Conservation (phyloP, 2,329 filamentous ascomycete species). For the Clarireedia hainanense region DNA sequence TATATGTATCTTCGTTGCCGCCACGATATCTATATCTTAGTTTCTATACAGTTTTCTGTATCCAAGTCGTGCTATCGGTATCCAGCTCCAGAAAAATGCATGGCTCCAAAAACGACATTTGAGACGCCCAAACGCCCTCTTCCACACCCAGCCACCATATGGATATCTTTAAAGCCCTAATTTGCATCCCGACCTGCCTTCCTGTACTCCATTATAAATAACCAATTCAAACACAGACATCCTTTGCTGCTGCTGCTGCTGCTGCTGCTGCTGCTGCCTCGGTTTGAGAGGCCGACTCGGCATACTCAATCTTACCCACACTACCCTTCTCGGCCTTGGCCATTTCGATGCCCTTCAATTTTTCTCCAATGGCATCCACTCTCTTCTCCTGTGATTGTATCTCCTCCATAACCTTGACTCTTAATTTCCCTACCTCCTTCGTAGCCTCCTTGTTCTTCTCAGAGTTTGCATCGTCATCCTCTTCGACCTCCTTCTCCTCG, state of each 20-base stretch:
- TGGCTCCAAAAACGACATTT: too few relatives aligned
- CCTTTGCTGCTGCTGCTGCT: background rate
- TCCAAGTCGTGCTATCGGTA: too few relatives aligned
- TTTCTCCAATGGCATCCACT: background rate
- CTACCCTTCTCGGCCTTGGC: background rate
- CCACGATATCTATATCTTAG: too few relatives aligned
- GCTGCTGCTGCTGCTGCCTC: background rate
- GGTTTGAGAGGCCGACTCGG: background rate
- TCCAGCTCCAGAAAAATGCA: too few relatives aligned
- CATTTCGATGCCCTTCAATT: background rate
- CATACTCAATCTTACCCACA: background rate
- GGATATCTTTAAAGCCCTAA: too few relatives aligned
- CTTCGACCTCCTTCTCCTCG: slow-evolving; percentile 1
- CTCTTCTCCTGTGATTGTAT: background rate
- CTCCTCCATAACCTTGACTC: background rate
- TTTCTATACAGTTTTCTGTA: too few relatives aligned
- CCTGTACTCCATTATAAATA: too few relatives aligned
- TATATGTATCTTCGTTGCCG: too few relatives aligned
- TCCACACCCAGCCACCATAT: too few relatives aligned
- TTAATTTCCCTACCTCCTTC: background rate
- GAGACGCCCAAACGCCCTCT: too few relatives aligned
- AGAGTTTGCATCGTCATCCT: background rate
- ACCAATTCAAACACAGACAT: background rate
- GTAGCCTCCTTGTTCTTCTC: background rate
- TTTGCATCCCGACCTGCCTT: too few relatives aligned